Evolutionary conservation across 139 green algal genomes (phyloP).

Genomic region (Micractinium sp.): DNA sequence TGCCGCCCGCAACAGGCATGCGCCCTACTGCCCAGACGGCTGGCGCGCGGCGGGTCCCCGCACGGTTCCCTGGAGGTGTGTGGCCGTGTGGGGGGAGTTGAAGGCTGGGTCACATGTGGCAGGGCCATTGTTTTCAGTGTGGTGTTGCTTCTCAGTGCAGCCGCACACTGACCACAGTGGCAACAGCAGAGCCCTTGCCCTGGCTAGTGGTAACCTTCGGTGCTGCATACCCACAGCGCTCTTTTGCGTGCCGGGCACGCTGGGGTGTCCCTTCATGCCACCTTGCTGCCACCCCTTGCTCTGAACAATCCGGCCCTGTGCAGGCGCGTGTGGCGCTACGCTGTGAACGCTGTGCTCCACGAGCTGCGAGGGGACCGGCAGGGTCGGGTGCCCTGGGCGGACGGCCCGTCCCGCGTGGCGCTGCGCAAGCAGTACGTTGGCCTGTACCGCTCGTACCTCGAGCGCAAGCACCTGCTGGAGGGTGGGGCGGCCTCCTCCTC

Average conservation of each 20-base stretch:
- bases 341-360: conserved; percentile 53
- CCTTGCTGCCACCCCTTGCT: not conserved
- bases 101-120: not conserved
- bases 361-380: conserved; percentile 36
- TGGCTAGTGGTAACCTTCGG: no score
- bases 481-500: not conserved
- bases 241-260: not conserved
- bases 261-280: not conserved
- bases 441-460: conserved; percentile 21
- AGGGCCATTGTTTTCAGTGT: no score
- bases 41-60: not conserved
- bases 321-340: conserved; percentile 55
- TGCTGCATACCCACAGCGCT: not conserved
- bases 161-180: no score
- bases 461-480: conserved; percentile 13
- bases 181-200: no score
- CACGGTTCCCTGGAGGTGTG: conserved; percentile 23
- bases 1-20: conserved; percentile 41
- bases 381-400: conserved; percentile 8
- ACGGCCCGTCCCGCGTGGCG: not conserved
- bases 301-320: not conserved
- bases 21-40: conserved; percentile 41
- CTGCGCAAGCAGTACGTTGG: conserved; percentile 11
- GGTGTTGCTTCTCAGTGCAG: not conserved
- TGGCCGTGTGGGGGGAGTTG: not conserved